Conservation (phyloP, 352 stramenopile species). For the Pythium folliculosum region DNA sequence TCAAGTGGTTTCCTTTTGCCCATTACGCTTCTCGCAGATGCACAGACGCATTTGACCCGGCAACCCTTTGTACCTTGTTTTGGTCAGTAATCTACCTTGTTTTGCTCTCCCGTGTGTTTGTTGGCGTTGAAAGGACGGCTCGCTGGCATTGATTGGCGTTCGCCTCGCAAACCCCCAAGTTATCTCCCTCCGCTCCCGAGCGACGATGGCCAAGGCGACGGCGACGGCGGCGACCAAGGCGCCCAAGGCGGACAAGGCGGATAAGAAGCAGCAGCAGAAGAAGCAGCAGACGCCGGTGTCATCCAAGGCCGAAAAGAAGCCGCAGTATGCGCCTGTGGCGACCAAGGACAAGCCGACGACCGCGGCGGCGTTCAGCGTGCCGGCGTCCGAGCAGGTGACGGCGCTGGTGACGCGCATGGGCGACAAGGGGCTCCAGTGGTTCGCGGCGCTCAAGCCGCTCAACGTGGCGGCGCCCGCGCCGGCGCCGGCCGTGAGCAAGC, state of each 20-base stretch:
- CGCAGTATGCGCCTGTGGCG: too few species aligned
- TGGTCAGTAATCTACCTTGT: constrained; percentile 7
- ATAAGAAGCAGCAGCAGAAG: too few species aligned
- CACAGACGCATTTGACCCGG: too few species aligned
- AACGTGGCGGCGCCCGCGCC: constrained; percentile 12
- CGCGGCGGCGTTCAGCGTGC: constrained; percentile 8
- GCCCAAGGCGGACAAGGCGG: constrained; percentile 11
- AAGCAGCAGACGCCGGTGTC: too few species aligned
- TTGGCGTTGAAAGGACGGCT: constrained; percentile 29
- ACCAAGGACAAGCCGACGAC: constrained; percentile 10
- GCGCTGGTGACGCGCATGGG: constrained; percentile 33
- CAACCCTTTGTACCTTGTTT: too few species aligned
- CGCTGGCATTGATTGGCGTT: constrained; percentile 30
- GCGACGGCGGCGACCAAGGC: not conserved
- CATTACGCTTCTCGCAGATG: too few species aligned
- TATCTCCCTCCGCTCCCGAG: not conserved
- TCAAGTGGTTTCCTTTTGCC: too few species aligned
- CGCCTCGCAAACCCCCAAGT: not conserved
- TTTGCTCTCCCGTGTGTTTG: constrained; percentile 8
- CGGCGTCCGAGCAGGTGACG: constrained; percentile 18
- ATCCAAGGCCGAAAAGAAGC: too few species aligned
- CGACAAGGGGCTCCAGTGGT: constrained; percentile 32
- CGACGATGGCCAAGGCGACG: constrained; percentile 29
- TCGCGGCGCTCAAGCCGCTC: constrained; percentile 31
- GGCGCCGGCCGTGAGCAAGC: constrained; percentile 30